Evolutionary conservation across 2,329 filamentous ascomycete genomes (phyloP).

Genomic region (Paecilomyces sp.): DNA sequence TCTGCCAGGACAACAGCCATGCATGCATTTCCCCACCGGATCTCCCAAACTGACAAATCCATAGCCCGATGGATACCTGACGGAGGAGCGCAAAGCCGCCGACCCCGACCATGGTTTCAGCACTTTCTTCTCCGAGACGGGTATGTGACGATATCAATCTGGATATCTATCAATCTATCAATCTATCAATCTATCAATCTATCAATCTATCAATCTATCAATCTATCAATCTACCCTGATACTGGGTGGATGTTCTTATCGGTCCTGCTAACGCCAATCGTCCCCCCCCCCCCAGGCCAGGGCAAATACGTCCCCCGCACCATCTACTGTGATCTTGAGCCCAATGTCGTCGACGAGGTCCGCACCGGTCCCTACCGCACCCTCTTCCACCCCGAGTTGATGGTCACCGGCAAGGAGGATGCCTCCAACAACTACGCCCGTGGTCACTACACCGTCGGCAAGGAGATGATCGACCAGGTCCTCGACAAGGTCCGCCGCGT

Average conservation of each 20-base stretch:
- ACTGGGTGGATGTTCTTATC: not conserved
- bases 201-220: too few species aligned
- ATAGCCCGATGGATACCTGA: conserved; percentile 97
- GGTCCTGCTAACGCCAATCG: not conserved
- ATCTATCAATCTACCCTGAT: not conserved
- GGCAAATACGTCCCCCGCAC: conserved; percentile 98
- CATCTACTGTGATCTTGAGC: conserved; percentile 99
- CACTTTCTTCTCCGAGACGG: conserved; percentile 99
- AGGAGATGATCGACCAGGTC: conserved; percentile 97
- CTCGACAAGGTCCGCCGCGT: conserved; percentile 96
- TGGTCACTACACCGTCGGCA: conserved; percentile 99
- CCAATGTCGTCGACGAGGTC: conserved; percentile 98
- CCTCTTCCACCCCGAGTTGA: conserved; percentile 98
- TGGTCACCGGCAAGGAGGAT: conserved; percentile 99
- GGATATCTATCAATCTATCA: too few species aligned
- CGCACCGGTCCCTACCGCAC: conserved; percentile 93
- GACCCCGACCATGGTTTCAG: conserved; percentile 97
- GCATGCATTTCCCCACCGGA: conserved; percentile 9
- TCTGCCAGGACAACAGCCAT: conserved; percentile 12
- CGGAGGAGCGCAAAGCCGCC: conserved; percentile 90
- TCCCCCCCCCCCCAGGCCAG: conserved; percentile 56
- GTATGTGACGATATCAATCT: conserved; percentile 47
- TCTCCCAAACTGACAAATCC: conserved; percentile 16
- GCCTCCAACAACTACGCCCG: conserved; percentile 99
- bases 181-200: too few species aligned